phyloP scores from a whole-genome alignment of 2,329 filamentous ascomycete genomes.

The Aspergillus transmontanensis region DNA sequence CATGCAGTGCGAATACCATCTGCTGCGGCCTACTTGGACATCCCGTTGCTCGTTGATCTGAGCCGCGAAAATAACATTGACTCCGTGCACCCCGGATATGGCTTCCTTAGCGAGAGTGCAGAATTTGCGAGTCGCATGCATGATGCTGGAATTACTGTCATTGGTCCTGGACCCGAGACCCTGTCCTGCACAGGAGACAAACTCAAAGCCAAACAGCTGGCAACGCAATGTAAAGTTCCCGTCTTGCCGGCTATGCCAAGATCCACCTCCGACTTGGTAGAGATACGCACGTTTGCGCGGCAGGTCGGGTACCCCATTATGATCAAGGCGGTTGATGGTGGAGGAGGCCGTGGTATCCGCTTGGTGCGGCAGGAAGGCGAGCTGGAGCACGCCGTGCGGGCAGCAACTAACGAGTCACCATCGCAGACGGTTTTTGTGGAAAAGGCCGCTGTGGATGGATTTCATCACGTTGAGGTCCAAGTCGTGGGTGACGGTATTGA shows the following conservation, averaged over 20 bases:
- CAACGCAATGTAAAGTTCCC: slow-evolving; percentile 55
- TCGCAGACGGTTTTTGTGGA: slow-evolving; percentile 61
- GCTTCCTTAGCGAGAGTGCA: slow-evolving; percentile 62
- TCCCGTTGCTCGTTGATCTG: slow-evolving; percentile 51
- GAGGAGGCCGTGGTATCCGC: slow-evolving; percentile 63
- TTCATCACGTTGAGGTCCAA: slow-evolving; percentile 64
- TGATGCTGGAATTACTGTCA: slow-evolving; percentile 51
- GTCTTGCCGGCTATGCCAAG: slow-evolving; percentile 52
- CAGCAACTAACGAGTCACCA: slow-evolving; percentile 61
- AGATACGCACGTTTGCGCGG: slow-evolving; percentile 61
- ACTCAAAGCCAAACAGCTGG: slow-evolving; percentile 55
- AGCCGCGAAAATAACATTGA: slow-evolving; percentile 56
- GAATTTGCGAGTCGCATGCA: slow-evolving; percentile 53
- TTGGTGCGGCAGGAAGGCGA: slow-evolving; percentile 50
- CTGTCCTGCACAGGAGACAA: slow-evolving; percentile 60
- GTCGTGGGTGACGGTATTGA: slow-evolving; percentile 59
- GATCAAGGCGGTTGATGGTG: slow-evolving; percentile 67
- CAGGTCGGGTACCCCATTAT: slow-evolving; percentile 58
- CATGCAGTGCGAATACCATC: slow-evolving; percentile 56
- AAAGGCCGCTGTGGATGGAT: slow-evolving; percentile 64
- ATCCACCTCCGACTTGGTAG: slow-evolving; percentile 46
- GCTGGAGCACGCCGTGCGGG: slow-evolving; percentile 50
- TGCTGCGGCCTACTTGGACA: slow-evolving; percentile 56
- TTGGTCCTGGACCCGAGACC: slow-evolving; percentile 61
- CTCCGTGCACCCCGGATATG: slow-evolving; percentile 62